phyloP scores from a whole-genome alignment of 192 early-diverging fungal genomes.

The Coemansia sp. region DNA sequence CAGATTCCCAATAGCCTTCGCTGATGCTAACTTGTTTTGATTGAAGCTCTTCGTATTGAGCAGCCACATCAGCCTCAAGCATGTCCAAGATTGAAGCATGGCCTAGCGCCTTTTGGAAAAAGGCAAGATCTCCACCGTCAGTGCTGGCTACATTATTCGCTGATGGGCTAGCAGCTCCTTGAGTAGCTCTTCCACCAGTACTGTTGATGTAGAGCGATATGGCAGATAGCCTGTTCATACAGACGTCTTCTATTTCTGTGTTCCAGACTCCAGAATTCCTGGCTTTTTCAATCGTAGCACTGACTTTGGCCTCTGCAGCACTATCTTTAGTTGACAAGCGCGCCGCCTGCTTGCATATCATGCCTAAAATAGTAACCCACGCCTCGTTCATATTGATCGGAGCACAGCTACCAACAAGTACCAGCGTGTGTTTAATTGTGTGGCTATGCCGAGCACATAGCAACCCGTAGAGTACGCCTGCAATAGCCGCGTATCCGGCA shows the following conservation, averaged over 20 bases:
- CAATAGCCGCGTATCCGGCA: constrained; percentile 22
- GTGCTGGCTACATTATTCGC: neutral
- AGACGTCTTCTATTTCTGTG: constrained; percentile 24
- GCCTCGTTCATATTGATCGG: constrained; percentile 12
- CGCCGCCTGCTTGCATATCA: constrained; percentile 27
- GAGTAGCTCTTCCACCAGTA: neutral
- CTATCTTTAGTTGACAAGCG: neutral
- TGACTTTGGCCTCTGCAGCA: constrained; percentile 13
- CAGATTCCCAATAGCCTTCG: neutral
- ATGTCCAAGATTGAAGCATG: constrained; percentile 5
- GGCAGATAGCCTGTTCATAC: constrained; percentile 10
- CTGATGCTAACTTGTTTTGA: neutral
- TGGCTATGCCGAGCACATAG: constrained; percentile 5
- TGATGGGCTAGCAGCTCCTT: neutral
- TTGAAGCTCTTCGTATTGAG: neutral
- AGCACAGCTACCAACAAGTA: constrained; percentile 4
- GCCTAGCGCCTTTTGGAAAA: constrained; percentile 13
- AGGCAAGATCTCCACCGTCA: neutral
- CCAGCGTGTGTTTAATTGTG: constrained; percentile 19
- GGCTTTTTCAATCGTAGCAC: constrained; percentile 7
- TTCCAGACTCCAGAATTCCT: constrained; percentile 30
- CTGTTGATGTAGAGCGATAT: neutral
- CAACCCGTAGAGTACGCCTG: constrained; percentile 27
- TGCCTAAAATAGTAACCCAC: constrained; percentile 33
- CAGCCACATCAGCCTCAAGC: constrained; percentile 8